A percentile compares a stretch with the other conserved stretches of the same genome.
Conservation (phyloP, 768 basidiomycete genomes). For the Xerocomus spinulosus region DNA sequence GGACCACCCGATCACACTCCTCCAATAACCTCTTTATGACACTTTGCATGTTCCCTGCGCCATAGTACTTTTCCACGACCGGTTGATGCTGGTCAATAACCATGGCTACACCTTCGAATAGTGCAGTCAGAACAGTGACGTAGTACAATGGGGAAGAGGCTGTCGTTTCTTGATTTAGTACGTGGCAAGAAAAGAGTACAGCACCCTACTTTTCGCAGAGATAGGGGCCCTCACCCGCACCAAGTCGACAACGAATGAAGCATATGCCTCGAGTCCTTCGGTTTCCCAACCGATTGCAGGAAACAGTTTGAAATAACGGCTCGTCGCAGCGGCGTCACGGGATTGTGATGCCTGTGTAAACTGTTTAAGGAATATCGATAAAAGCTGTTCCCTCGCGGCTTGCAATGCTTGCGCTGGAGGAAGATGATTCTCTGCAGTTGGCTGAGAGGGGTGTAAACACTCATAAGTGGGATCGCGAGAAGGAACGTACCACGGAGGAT, state of each 20-base stretch:
- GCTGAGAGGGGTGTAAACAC: conserved; percentile 44
- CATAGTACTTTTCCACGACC: conserved; percentile 98
- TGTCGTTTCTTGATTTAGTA: conserved; percentile 30
- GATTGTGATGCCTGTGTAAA: conserved; percentile 79
- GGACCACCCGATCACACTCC: conserved; percentile 84
- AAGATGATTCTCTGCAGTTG: conserved; percentile 81
- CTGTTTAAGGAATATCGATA: conserved; percentile 70
- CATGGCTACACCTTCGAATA: conserved; percentile 93
- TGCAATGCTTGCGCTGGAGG: conserved; percentile 84
- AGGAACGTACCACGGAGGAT: conserved; percentile 69
- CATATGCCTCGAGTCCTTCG: conserved; percentile 89
- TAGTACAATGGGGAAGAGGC: conserved; percentile 93
- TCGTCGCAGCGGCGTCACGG: conserved; percentile 82
- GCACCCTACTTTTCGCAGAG: conserved; percentile 69
- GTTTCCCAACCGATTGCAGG: conserved; percentile 92
- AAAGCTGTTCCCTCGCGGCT: conserved; percentile 65
- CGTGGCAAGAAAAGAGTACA: conserved; percentile 5
- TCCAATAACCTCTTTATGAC: conserved; percentile 73
- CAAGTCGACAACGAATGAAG: conserved; percentile 87
- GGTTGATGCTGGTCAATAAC: conserved; percentile 98
- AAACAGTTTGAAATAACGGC: conserved; percentile 95
- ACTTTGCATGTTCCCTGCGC: conserved; percentile 75
- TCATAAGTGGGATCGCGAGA: not conserved
- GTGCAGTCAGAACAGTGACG: conserved; percentile 80
- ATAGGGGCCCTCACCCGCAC: conserved; percentile 75